These are phyloP conservation scores for Pleurotus platypus DNA, from an alignment of 768 basidiomycete species.

Conservation along the genomic window DNA sequence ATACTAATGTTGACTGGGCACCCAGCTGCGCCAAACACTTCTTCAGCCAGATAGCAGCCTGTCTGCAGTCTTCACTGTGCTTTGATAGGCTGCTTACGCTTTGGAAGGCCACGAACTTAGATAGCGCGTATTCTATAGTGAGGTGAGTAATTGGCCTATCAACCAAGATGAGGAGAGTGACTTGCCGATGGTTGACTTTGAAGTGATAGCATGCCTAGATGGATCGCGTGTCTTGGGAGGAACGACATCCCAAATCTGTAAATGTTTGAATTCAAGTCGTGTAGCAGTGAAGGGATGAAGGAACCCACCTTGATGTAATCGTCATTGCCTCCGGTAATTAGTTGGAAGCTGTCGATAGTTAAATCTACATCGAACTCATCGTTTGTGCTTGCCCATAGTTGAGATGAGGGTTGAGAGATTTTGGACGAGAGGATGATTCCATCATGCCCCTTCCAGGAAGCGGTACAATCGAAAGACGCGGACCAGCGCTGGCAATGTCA, in stretches of 20 bases:
- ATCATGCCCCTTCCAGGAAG: conserved; percentile 75
- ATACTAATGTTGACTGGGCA: conserved; percentile 72
- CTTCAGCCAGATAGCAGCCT: conserved; percentile 90
- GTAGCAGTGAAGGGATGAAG: conserved; percentile 2
- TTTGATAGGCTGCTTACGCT: conserved; percentile 71
- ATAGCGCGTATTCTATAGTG: conserved; percentile 57
- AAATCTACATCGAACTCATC: not conserved
- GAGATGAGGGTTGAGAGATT: conserved; percentile 34
- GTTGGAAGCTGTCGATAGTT: conserved; percentile 29
- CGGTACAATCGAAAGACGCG: conserved; percentile 78
- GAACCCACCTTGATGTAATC: conserved; percentile 69
- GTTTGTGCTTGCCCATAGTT: not conserved
- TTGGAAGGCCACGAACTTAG: conserved; percentile 83
- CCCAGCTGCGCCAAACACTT: conserved; percentile 88
- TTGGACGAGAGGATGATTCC: conserved; percentile 83
- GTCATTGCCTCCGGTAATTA: conserved; percentile 85
- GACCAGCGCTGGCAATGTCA: conserved; percentile 62
- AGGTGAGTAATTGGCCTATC: not conserved
- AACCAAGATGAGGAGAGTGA: not conserved
- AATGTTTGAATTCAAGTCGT: not conserved
- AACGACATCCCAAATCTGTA: conserved; percentile 53
- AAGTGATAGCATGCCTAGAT: conserved; percentile 15
- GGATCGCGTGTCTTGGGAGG: conserved; percentile 22
- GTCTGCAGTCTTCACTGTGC: conserved; percentile 85
- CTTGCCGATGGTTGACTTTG: conserved; percentile 21